Evolutionary conservation across 2,329 filamentous ascomycete genomes (phyloP), one percentile per base, ranked within the genome.

Genomic region (Fusarium clavum): DNA sequence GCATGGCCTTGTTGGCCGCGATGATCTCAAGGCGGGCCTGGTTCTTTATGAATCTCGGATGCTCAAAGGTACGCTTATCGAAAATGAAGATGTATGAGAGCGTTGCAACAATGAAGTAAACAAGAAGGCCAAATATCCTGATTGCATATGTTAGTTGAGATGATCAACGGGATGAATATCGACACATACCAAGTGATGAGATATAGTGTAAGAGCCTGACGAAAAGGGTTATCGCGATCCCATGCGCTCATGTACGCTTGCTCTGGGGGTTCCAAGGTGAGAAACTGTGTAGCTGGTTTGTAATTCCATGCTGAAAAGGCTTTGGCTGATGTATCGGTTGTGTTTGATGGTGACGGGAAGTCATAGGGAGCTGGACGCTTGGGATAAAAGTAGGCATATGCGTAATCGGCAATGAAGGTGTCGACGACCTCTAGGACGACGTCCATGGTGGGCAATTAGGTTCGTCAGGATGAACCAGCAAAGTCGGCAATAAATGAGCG

Each of bases 31-130:
- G 87, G 64, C 86, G 84, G 70, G 98, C 91, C 81, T 98, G 95
- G 82, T 97, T 95, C 83, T 96, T 97, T 77, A 98, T 91, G 81
- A 95, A 98, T 78, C 96, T 96, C 49, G 95, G 95, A 80, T 98
- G 95, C 55, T 93, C 85, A 81, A 95, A 90, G 46, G 93, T 96
- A 44, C 89, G 87, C 81, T 98, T 96, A 82, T 98, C 94, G 83
- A 97, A 98, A 77, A 98, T 86, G 82, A 97, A 91, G 76, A 91
- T 76, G 82, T 97, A 98, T 18, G 94, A 97, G 20, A 97, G 85
- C 8, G 90, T 86, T 6, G 94, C 92, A 78, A 93, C 94, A 70
- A 93, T 75, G 80, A 95, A 97, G 86, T 98, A 98, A 59, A 96
- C 85, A 48, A 94, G 71, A 34, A 94, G 81, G 58, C 94, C 95